phyloP scores from a whole-genome alignment of 2,329 filamentous ascomycete genomes.

The Thermoascus crustaceus region DNA sequence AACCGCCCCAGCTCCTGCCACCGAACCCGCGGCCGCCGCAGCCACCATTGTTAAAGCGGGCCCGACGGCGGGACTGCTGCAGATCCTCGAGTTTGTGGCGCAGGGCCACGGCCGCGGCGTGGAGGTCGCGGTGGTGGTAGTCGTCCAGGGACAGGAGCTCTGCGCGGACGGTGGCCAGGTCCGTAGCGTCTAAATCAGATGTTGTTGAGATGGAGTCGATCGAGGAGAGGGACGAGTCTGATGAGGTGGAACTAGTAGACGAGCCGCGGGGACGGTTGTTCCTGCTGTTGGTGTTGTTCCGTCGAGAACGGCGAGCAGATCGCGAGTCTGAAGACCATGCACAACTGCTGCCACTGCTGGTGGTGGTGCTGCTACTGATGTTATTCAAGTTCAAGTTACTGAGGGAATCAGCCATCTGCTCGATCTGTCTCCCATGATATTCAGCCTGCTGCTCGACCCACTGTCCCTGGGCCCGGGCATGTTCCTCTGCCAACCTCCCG shows the following conservation, averaged over 20 bases:
- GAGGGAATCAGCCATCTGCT: constrained; percentile 12
- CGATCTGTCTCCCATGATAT: constrained; percentile 19
- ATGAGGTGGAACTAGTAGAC: constrained; percentile 23
- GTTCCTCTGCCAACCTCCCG: constrained; percentile 31
- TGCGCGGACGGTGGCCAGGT: constrained; percentile 27
- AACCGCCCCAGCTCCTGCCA: too few relatives aligned
- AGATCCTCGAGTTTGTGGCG: constrained; percentile 26
- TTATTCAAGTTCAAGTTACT: constrained; percentile 2
- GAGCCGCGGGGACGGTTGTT: constrained; percentile 17
- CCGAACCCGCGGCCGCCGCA: too few relatives aligned
- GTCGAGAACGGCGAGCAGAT: background rate
- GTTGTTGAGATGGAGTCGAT: constrained; percentile 30
- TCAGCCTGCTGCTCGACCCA: constrained; percentile 33
- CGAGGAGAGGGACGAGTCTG: constrained; percentile 28
- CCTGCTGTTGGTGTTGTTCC: constrained; percentile 1
- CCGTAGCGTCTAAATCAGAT: constrained; percentile 27
- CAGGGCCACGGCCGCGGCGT: constrained; percentile 28
- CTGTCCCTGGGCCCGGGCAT: constrained; percentile 27
- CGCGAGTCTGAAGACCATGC: background rate
- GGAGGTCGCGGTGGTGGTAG: constrained; percentile 28
- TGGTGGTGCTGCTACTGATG: too few relatives aligned
- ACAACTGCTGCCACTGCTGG: too few relatives aligned
- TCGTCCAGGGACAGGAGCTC: constrained; percentile 27
- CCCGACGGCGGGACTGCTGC: constrained; percentile 26
- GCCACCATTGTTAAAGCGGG: constrained; percentile 16